A percentile compares a stretch with the other conserved stretches of the same genome.
Conservation (phyloP, 345 rosid species). For the Eucalyptus shirleyi region DNA sequence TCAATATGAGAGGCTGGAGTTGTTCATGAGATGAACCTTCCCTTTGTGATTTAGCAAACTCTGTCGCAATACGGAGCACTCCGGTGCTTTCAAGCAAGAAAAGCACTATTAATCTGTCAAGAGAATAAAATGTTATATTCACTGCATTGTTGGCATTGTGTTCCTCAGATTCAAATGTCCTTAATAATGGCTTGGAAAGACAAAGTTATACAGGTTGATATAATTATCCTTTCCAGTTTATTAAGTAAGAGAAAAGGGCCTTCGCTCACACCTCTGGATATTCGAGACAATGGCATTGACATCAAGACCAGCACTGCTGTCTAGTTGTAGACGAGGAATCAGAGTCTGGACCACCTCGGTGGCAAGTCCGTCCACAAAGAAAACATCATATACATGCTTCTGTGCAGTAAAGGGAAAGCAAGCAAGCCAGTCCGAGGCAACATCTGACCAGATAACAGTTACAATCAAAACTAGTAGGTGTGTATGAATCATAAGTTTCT, state of each 20-base stretch:
- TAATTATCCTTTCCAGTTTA: neutral
- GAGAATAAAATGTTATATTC: neutral
- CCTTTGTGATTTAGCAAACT: constrained; percentile 20
- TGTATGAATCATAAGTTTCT: neutral
- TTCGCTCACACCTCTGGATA: constrained; percentile 49
- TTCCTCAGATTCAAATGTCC: neutral
- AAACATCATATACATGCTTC: constrained; percentile 65
- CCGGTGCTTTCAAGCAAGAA: constrained; percentile 78
- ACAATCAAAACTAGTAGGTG: neutral
- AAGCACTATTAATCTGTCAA: constrained; percentile 57
- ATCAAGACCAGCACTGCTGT: constrained; percentile 15
- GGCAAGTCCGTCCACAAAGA: constrained; percentile 60
- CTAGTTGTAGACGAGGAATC: constrained; percentile 48
- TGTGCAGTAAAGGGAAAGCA: constrained; percentile 74
- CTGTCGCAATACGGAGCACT: constrained; percentile 44
- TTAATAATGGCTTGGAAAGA: neutral
- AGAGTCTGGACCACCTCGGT: constrained; percentile 70
- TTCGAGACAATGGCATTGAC: constrained; percentile 35
- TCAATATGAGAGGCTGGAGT: constrained; percentile 28
- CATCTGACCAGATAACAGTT: constrained; percentile 36
- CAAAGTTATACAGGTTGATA: neutral
- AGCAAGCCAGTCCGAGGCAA: constrained; percentile 81
- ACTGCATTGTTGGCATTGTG: neutral
- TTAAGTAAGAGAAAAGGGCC: neutral
- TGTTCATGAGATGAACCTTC: constrained; percentile 11